Conservation (phyloP, 2,329 filamentous ascomycete genomes). For the Alternaria sp. region DNA sequence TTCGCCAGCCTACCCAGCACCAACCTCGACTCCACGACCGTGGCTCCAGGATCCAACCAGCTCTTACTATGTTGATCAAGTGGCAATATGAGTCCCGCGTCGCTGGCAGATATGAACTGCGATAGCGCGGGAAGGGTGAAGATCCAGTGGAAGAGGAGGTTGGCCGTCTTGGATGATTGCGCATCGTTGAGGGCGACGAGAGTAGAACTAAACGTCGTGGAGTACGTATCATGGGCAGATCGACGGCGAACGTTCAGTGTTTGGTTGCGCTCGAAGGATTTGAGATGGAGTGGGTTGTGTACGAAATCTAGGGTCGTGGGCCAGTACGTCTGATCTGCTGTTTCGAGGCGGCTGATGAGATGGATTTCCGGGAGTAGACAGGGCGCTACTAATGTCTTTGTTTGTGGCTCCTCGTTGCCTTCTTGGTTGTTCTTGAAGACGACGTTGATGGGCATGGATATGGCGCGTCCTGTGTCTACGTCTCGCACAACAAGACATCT, state of each 20-base stretch:
- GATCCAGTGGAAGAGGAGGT: slow-evolving; percentile 73
- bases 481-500: slow-evolving; percentile 89
- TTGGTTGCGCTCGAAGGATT: slow-evolving; percentile 72
- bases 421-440: slow-evolving; percentile 55
- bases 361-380: slow-evolving; percentile 69
- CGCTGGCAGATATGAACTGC: slow-evolving; percentile 59
- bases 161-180: slow-evolving; percentile 46
- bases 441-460: slow-evolving; percentile 75
- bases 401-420: not conserved
- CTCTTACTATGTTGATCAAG: slow-evolving; percentile 52
- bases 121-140: slow-evolving; percentile 66
- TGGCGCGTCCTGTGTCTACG: slow-evolving; percentile 79
- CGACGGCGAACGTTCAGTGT: slow-evolving; percentile 77
- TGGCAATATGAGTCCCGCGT: slow-evolving; percentile 58
- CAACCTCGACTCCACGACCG: slow-evolving; percentile 74
- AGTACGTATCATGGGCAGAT: slow-evolving; percentile 61
- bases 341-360: slow-evolving; percentile 67
- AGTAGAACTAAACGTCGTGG: slow-evolving; percentile 74
- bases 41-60: slow-evolving; percentile 61
- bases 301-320: slow-evolving; percentile 78
- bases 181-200: slow-evolving; percentile 74
- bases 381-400: slow-evolving; percentile 56
- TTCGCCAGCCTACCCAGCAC: slow-evolving; percentile 60
- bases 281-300: slow-evolving; percentile 65
- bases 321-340: slow-evolving; percentile 75